Base-by-base conservation (phyloP, 192 early-diverging fungal species). In the Radiomyces spectabilis region DNA sequence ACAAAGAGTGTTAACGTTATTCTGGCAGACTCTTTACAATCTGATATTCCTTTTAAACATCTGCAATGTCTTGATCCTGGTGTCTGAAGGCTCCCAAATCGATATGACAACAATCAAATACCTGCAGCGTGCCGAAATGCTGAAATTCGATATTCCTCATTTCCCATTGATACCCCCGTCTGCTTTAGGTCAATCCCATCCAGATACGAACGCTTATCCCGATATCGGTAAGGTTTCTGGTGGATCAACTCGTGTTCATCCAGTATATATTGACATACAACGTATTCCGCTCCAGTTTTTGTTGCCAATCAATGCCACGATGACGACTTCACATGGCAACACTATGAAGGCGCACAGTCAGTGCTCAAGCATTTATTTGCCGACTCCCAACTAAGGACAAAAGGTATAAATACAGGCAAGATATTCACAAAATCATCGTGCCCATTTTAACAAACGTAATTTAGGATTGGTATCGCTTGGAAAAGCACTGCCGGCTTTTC, bases 61-160 rank as follows among this genome's bases (percentile, higher is more conserved):
- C 7, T 86, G 84, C 43, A 83, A 87, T 52, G 76, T 85, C 7
- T 59, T 87, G 5, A 12, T 87, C 9, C 59, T 86, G 7, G 76
- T 86, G 5, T 61, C 58, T 5, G 75, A 79, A 24, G 60, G 65
- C 3, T 48, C 70, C 0, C 64, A 70, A 0, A 53, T 66, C 19
- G 65, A 67, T 30, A 61, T 59, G 12, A 53, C 57, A 4, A 40
- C 57, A 12, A 32, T 70, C 1, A 53, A 64, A 18, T 64, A 61
- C 27, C 19, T 63, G 2, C 53, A 57, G 35, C 30, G 42, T 10
- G 67, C 71, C 0, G 51, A 59, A 22, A 58, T 70, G 52, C 51
- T 73, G 16, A 66, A 71, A 35, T 27, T 63, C 5, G 12, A 61
- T 10, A 46, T 67, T 3, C 65, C 63, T 4, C 55, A 71, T 26